These are phyloP conservation scores for Gracilaria gracilis DNA, from an alignment of 23 red algal species.

Conservation along the genomic window DNA sequence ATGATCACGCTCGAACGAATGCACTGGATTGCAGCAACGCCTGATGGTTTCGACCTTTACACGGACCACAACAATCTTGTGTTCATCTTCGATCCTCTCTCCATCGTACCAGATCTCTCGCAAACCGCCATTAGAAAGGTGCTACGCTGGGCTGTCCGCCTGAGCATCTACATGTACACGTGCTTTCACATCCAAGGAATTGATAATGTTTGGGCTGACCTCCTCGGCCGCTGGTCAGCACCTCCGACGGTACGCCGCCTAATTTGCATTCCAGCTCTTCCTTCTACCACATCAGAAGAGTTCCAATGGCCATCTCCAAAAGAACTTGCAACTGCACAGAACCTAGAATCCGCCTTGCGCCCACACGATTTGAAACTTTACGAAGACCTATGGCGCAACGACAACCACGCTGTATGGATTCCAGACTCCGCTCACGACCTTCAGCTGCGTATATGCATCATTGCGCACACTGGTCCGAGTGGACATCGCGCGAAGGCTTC, in stretches of 20 bases:
- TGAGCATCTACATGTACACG: too few species aligned
- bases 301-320: not conserved
- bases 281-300: not conserved
- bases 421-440: not conserved
- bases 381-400: too few species aligned
- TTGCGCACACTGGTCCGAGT: not conserved
- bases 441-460: conserved; percentile 11
- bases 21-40: not conserved
- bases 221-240: too few species aligned
- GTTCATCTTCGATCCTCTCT: not conserved
- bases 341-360: not conserved
- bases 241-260: not conserved
- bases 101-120: not conserved
- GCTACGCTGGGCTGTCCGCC: too few species aligned
- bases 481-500: not conserved
- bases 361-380: too few species aligned
- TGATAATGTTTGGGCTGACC: too few species aligned
- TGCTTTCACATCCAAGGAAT: too few species aligned
- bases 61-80: not conserved
- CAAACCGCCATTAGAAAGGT: not conserved
- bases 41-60: not conserved
- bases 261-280: not conserved
- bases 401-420: not conserved
- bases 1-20: not conserved
- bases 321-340: not conserved